A percentile compares a stretch with the other conserved stretches of the same genome.
Conservation (phyloP, 352 stramenopile species). For the Phytophthora nicotianae region DNA sequence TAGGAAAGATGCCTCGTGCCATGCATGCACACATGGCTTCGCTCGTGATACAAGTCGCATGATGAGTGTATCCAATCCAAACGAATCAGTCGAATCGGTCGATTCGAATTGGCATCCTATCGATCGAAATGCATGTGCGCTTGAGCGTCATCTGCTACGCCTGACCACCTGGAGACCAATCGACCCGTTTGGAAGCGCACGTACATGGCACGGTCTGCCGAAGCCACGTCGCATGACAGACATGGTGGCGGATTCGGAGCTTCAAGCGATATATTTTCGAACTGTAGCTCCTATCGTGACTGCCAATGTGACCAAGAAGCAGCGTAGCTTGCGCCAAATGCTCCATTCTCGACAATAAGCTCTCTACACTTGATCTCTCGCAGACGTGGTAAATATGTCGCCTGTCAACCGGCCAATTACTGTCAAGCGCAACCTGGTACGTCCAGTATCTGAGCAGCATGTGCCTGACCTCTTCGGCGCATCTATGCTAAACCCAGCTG, state of each 20-base stretch:
- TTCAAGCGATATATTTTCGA: background rate
- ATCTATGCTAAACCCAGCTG: conserved; percentile 19
- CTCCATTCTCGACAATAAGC: background rate
- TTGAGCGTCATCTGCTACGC: conserved; percentile 5
- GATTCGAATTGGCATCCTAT: conserved; percentile 4
- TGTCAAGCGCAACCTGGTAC: background rate
- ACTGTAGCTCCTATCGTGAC: background rate
- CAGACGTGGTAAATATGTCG: background rate
- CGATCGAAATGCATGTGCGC: conserved; percentile 8
- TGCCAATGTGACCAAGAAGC: background rate
- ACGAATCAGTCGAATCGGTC: conserved; percentile 16
- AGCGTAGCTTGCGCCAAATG: background rate
- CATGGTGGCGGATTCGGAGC: background rate
- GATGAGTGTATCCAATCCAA: too few relatives aligned
- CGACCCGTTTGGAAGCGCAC: conserved; percentile 23
- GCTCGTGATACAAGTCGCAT: background rate
- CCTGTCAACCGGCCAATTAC: background rate
- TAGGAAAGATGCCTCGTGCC: background rate
- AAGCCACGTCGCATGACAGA: conserved; percentile 15
- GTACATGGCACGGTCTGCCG: conserved; percentile 14
- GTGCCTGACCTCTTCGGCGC: conserved; percentile 29
- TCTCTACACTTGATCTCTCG: background rate
- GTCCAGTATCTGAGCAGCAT: conserved; percentile 1
- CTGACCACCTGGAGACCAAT: conserved; percentile 25
- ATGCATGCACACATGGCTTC: conserved; percentile 15